These are phyloP conservation scores for Rhodotorula taiwanensis DNA, from an alignment of 768 basidiomycete genomes.

Conservation along the genomic window DNA sequence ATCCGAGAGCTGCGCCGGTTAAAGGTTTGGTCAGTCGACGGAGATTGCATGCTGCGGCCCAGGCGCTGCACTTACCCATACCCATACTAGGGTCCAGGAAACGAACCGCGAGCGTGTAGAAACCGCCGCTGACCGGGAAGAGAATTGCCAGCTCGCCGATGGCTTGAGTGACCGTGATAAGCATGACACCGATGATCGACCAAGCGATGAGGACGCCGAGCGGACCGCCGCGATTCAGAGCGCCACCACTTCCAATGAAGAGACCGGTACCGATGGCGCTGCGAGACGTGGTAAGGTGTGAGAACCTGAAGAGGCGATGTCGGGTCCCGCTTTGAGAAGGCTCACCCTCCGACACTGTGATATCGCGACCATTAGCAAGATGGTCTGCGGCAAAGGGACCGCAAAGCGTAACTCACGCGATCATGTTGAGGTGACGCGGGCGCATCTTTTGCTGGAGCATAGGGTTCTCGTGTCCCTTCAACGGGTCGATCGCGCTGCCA, in stretches of 20 bases:
- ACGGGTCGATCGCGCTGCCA: conserved; percentile 29
- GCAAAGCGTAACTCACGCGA: conserved; percentile 41
- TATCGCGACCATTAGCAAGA: no score
- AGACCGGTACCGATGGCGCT: conserved; percentile 41
- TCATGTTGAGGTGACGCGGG: conserved; percentile 39
- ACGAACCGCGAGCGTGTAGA: conserved; percentile 38
- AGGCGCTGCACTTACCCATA: conserved; percentile 4
- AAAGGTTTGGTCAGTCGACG: no score
- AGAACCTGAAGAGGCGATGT: no score
- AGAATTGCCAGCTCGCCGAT: conserved; percentile 39
- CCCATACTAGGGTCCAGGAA: conserved; percentile 37
- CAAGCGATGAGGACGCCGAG: conserved; percentile 36
- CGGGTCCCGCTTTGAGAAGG: no score
- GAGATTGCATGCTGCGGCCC: no score
- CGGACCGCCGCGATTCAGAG: conserved; percentile 19
- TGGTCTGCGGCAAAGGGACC: no score
- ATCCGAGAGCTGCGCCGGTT: conserved; percentile 35
- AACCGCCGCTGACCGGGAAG: conserved; percentile 37
- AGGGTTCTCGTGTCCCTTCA: conserved; percentile 40
- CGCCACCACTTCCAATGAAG: conserved; percentile 14
- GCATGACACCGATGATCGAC: conserved; percentile 39
- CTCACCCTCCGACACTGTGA: conserved; percentile 25
- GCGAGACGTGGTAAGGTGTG: no score
- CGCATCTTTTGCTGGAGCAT: conserved; percentile 45
- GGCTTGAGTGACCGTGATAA: conserved; percentile 35